Percentiles rank a stretch among this genome's conserved stretches.
phyloP scores from a whole-genome alignment of 1,284 basidiomycete species.

The Ustilago sp. region DNA sequence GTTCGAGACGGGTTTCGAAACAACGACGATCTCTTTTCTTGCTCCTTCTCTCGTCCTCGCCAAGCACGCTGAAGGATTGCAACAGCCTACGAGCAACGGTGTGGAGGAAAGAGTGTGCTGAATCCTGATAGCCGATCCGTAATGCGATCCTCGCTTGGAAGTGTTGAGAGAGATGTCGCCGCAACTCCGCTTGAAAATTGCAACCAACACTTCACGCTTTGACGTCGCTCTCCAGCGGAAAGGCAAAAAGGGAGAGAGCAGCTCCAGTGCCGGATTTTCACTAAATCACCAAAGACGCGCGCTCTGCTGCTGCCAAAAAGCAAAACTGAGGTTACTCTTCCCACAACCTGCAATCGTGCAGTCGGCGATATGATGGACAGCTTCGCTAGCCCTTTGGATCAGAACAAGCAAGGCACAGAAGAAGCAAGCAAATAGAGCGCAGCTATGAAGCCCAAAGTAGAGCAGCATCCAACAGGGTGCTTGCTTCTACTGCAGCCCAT shows the following conservation, averaged over 20 bases:
- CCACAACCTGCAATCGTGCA: conserved; percentile 20
- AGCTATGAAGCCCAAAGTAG: conserved; percentile 8
- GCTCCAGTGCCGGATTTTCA: conserved; percentile 1
- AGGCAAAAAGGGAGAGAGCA: not conserved
- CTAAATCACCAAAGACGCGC: conserved; percentile 9
- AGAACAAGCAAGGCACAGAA: not conserved
- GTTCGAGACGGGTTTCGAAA: conserved; percentile 2
- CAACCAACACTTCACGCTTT: conserved; percentile 9
- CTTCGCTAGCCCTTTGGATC: not conserved
- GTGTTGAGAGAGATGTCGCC: conserved; percentile 9
- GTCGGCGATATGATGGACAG: conserved; percentile 10
- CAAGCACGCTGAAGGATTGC: not conserved
- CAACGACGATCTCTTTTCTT: not conserved
- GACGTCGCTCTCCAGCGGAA: not conserved
- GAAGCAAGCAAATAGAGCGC: not conserved
- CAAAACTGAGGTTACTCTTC: conserved; percentile 24
- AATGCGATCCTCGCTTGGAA: conserved; percentile 33
- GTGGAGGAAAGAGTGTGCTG: not conserved
- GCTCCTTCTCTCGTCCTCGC: not conserved
- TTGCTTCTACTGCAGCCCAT: not conserved
- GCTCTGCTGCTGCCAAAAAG: not conserved
- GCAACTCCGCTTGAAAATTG: conserved; percentile 22
- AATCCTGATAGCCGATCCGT: conserved; percentile 13
- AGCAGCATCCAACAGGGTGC: conserved; percentile 21
- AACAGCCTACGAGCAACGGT: not conserved